A percentile compares a stretch with the other conserved stretches of the same genome.
phyloP scores from a whole-genome alignment of 1,284 basidiomycete species.

The Leccinum olivaceoglutinosum region DNA sequence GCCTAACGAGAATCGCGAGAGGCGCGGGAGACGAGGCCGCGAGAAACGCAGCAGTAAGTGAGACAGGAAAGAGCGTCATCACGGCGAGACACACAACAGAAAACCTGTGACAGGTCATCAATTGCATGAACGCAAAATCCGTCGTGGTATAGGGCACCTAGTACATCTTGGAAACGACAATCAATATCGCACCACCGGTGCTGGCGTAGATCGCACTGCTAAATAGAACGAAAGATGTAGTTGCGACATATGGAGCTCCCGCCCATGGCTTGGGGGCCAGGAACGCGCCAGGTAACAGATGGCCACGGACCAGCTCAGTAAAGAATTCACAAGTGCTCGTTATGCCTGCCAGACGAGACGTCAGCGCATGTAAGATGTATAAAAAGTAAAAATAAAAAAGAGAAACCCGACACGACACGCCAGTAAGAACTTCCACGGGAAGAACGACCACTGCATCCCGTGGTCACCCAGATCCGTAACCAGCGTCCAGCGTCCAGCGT shows the following conservation, averaged over 20 bases:
- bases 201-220: constrained; percentile 53
- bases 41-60: constrained; percentile 62
- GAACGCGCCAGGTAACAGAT: constrained; percentile 53
- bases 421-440: constrained; percentile 65
- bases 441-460: constrained; percentile 62
- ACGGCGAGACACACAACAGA: constrained; percentile 60
- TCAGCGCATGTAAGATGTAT: not conserved
- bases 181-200: constrained; percentile 43
- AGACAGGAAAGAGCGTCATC: constrained; percentile 59
- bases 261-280: constrained; percentile 44
- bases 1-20: constrained; percentile 34
- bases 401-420: constrained; percentile 25
- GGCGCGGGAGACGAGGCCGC: constrained; percentile 50
- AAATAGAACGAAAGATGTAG: constrained; percentile 47
- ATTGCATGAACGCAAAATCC: not conserved
- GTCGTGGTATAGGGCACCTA: constrained; percentile 6
- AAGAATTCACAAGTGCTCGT: constrained; percentile 56
- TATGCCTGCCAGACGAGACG: constrained; percentile 37
- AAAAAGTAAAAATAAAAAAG: not conserved
- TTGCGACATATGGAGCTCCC: constrained; percentile 48
- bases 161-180: constrained; percentile 54
- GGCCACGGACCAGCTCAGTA: constrained; percentile 52
- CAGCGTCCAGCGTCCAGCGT: constrained; percentile 54
- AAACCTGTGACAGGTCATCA: constrained; percentile 35
- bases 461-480: constrained; percentile 54